Conservation (phyloP, 345 rosid species). For the Gossypium anomalum region DNA sequence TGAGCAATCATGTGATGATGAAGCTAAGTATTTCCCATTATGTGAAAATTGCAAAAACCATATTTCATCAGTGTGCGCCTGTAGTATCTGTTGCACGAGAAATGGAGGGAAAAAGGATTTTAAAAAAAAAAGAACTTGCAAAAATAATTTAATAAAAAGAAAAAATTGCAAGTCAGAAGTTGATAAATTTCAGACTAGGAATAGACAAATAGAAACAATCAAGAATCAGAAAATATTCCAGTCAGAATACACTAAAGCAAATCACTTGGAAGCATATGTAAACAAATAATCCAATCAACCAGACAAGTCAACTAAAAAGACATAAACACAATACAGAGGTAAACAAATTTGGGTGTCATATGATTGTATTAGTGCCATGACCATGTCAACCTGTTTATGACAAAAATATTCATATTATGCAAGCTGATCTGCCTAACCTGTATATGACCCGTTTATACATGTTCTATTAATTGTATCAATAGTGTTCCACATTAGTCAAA, state of each 20-base stretch:
- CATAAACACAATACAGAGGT: neutral
- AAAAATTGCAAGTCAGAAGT: neutral
- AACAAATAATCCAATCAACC: neutral
- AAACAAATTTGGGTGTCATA: neutral
- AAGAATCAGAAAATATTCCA: slow-evolving; percentile 2
- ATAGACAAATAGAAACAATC: neutral
- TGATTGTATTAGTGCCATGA: neutral
- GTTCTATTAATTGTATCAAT: neutral
- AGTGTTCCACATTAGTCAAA: neutral
- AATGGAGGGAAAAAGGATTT: neutral
- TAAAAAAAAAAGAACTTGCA: neutral
- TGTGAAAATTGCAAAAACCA: slow-evolving; percentile 74
- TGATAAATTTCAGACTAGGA: neutral
- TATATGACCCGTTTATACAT: neutral
- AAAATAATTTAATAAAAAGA: neutral
- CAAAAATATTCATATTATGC: neutral
- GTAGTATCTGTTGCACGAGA: slow-evolving; percentile 38
- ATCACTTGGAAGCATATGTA: neutral
- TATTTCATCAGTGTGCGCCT: slow-evolving; percentile 57
- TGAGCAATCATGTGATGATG: slow-evolving; percentile 52
- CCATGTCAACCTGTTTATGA: neutral
- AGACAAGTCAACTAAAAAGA: neutral
- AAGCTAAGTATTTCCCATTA: slow-evolving; percentile 61
- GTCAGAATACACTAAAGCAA: neutral
- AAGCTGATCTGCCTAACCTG: neutral